These are phyloP conservation scores for Chamaecrista fasciculata DNA, from an alignment of 306 rosid species.

Conservation along the genomic window DNA sequence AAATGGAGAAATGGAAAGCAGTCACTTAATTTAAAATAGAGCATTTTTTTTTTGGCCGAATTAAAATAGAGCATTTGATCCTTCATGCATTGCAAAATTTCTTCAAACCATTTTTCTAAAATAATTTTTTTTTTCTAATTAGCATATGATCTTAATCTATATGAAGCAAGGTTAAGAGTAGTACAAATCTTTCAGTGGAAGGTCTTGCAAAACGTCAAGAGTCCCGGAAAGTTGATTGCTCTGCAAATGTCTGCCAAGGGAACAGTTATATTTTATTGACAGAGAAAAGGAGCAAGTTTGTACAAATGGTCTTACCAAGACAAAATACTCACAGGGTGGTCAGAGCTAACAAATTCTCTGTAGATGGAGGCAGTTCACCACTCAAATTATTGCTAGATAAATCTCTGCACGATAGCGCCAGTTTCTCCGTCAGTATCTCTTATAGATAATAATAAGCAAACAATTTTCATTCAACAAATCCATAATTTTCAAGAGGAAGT, in stretches of 20 bases:
- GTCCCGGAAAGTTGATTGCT: conserved; percentile 82
- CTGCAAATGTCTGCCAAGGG: conserved; percentile 73
- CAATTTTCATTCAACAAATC: conserved; percentile 12
- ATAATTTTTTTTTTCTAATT: no score
- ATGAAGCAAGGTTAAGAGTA: conserved; percentile 40
- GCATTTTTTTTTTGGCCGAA: no score
- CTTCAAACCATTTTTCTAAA: background rate
- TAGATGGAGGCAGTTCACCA: conserved; percentile 81
- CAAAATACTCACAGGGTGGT: conserved; percentile 84
- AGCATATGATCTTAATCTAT: conserved; percentile 11
- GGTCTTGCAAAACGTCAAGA: conserved; percentile 79
- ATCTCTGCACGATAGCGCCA: conserved; percentile 57
- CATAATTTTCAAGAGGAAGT: conserved; percentile 28
- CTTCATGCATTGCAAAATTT: conserved; percentile 12
- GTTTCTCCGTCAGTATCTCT: conserved; percentile 29
- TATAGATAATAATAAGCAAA: conserved; percentile 26
- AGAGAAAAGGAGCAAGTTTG: conserved; percentile 12
- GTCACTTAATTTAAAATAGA: conserved; percentile 5
- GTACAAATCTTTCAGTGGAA: conserved; percentile 79
- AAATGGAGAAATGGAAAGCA: conserved; percentile 9
- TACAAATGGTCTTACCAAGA: conserved; percentile 28
- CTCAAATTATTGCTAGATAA: conserved; percentile 82
- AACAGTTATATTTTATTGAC: conserved; percentile 31
- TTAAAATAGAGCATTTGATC: conserved; percentile 12
- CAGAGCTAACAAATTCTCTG: conserved; percentile 50